A percentile compares a stretch with the other conserved stretches of the same genome.
These are phyloP conservation scores for Paramyrothecium roridum DNA, from an alignment of 2,329 filamentous ascomycete genomes.

Conservation along the genomic window DNA sequence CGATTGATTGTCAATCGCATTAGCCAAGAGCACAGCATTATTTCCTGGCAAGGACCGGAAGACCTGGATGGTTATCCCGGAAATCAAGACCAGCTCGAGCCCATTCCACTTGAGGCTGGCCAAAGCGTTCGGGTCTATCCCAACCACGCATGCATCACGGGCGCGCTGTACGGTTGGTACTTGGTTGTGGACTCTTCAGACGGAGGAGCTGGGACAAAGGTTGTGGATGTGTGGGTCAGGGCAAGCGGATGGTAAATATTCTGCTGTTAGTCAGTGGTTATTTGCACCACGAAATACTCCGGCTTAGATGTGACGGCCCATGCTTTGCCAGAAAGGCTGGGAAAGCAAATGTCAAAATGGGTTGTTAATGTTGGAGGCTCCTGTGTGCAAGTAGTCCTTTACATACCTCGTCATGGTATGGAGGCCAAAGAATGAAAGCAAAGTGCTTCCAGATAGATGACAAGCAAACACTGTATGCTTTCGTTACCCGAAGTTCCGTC, in stretches of 20 bases:
- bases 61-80: constrained; percentile 9
- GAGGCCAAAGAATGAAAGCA: too few species aligned
- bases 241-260: constrained; percentile 44
- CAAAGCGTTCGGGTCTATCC: constrained; percentile 47
- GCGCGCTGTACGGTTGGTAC: constrained; percentile 60
- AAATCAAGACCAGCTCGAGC: background rate
- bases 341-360: too few species aligned
- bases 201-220: constrained; percentile 35
- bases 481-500: too few species aligned
- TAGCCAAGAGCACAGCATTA: constrained; percentile 63
- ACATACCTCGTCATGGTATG: too few species aligned
- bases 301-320: too few species aligned
- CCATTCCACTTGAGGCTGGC: constrained; percentile 42
- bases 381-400: too few species aligned
- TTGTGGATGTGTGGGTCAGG: constrained; percentile 59
- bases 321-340: too few species aligned
- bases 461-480: too few species aligned
- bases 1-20: constrained; percentile 55
- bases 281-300: constrained; percentile 3
- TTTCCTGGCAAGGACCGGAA: constrained; percentile 52
- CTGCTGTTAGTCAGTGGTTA: background rate
- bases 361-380: too few species aligned
- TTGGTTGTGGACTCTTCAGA: constrained; percentile 40
- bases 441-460: too few species aligned
- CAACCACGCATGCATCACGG: constrained; percentile 64